Evolutionary conservation across 1,139 yeast species (phyloP).

Genomic region (Blastobotrys elegans): DNA sequence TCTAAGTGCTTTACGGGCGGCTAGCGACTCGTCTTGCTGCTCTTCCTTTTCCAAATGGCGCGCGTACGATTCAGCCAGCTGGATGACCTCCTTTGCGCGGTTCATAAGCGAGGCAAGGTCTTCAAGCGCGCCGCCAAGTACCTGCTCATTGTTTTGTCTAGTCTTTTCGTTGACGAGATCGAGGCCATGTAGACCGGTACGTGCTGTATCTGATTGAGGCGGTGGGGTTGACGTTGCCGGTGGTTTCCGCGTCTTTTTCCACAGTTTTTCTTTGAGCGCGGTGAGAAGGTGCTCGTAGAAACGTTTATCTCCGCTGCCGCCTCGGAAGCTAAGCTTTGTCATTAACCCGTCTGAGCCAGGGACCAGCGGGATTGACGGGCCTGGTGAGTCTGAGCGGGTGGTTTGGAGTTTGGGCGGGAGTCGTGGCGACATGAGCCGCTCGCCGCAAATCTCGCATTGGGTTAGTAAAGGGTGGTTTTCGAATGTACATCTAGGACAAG

Average conservation of each 20-base stretch:
- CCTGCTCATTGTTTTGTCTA: slow-evolving; percentile 54
- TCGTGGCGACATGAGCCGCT: slow-evolving; percentile 42
- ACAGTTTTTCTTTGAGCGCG: slow-evolving; percentile 23
- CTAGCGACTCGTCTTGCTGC: slow-evolving; percentile 11
- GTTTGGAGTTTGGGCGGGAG: slow-evolving; percentile 27
- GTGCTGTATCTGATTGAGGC: neutral
- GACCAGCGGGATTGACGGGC: slow-evolving; percentile 21
- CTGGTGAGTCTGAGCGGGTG: slow-evolving; percentile 24
- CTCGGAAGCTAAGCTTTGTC: slow-evolving; percentile 32
- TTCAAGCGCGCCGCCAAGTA: slow-evolving; percentile 65
- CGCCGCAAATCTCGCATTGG: slow-evolving; percentile 85
- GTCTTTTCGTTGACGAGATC: slow-evolving; percentile 56
- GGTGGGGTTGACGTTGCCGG: neutral
- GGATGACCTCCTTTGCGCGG: slow-evolving; percentile 68
- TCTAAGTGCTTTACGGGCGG: slow-evolving; percentile 28
- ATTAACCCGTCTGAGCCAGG: slow-evolving; percentile 17
- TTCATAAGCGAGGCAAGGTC: slow-evolving; percentile 75
- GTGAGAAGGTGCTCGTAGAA: slow-evolving; percentile 30
- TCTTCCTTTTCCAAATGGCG: slow-evolving; percentile 26
- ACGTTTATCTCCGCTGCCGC: slow-evolving; percentile 30
- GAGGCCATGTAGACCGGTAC: slow-evolving; percentile 65
- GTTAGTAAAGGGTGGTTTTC: slow-evolving; percentile 74
- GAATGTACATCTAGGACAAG: slow-evolving; percentile 82
- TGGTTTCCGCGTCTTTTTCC: slow-evolving; percentile 14
- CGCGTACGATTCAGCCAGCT: slow-evolving; percentile 50